Conservation (phyloP, 805 yeast species). For the Sungouiella thailandica region DNA sequence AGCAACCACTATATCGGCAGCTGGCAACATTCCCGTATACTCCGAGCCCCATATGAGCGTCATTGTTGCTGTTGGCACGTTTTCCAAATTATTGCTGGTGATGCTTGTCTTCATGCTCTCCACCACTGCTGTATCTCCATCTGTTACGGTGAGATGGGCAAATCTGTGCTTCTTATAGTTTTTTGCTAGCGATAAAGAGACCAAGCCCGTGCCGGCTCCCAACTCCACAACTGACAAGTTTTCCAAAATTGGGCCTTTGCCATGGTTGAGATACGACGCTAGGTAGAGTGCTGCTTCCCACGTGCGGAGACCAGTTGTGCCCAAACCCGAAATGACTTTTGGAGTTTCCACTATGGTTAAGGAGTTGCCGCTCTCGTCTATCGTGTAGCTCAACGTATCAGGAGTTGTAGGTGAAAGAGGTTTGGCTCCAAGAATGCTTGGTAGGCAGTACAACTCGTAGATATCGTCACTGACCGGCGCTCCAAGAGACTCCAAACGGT, state of each 20-base stretch:
- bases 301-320: constrained; percentile 85
- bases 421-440: constrained; percentile 24
- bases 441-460: constrained; percentile 37
- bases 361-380: constrained; percentile 13
- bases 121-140: constrained; percentile 59
- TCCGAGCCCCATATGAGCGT: constrained; percentile 55
- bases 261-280: constrained; percentile 41
- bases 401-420: constrained; percentile 33
- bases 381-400: constrained; percentile 31
- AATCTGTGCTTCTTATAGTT: constrained; percentile 14
- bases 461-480: constrained; percentile 33
- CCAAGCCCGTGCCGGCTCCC: constrained; percentile 89
- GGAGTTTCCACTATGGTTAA: constrained; percentile 55
- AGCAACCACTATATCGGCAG: constrained; percentile 57
- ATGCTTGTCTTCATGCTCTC: constrained; percentile 44
- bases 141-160: constrained; percentile 47
- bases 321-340: constrained; percentile 59
- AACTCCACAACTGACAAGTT: constrained; percentile 51
- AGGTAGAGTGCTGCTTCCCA: constrained; percentile 89
- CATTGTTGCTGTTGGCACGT: constrained; percentile 15
- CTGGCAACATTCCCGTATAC: constrained; percentile 26
- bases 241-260: constrained; percentile 9
- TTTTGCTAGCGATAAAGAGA: constrained; percentile 46
- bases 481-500: constrained; percentile 21
- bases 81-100: constrained; percentile 33